Evolutionary conservation across 108 stramenopile genomes (phyloP), one percentile per base, ranked within the genome.

Genomic region (Mayamaea pseudoterrestris): DNA sequence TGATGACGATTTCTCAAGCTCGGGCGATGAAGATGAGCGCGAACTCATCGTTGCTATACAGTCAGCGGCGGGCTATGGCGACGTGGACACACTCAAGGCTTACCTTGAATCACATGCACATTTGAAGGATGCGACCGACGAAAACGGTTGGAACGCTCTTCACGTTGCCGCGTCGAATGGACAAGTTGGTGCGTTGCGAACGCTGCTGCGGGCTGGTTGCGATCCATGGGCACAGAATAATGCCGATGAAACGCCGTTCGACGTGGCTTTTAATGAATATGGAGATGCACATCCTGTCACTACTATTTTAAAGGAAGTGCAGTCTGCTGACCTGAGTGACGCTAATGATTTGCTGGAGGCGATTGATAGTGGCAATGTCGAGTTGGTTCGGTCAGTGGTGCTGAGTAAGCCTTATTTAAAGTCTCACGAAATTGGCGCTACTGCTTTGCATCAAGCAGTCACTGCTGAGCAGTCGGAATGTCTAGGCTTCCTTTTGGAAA

Each of bases 71-170:
- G 45, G 50, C 20, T 5, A 40, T n/a, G 54, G 60, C 5, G 41
- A 68, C 27, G 25, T 37, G 3, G 49, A 52, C 2, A 1, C 37
- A 3, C 21, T 68, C 1, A 20, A 58, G 31, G 22, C 30, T 2
- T 52, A 37, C 13, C 16, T 61, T 5, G 23, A 39, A 0, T 22
- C 49, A 0, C 26, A 35, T 21, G 50, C 50, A 17, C 27, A 47
- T 35, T 60, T 42, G 31, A 31, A 49, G 14, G 29, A 69, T 37
- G 52, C 47, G 24, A 44, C 45, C 23, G 71, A 72, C 37, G 40
- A 55, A 20, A 48, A 58, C 40, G 44, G 59, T 9, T 66, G 60
- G 64, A 54, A 44, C 13, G 50, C 65, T 0, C 27, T 66, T 5
- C 64, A 66, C 35, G 27, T 51, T 14, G 65, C 65, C 0, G 32